These are phyloP conservation scores for Escallonia rubra DNA, from an alignment of 129 eudicot genomes.

Conservation along the genomic window DNA sequence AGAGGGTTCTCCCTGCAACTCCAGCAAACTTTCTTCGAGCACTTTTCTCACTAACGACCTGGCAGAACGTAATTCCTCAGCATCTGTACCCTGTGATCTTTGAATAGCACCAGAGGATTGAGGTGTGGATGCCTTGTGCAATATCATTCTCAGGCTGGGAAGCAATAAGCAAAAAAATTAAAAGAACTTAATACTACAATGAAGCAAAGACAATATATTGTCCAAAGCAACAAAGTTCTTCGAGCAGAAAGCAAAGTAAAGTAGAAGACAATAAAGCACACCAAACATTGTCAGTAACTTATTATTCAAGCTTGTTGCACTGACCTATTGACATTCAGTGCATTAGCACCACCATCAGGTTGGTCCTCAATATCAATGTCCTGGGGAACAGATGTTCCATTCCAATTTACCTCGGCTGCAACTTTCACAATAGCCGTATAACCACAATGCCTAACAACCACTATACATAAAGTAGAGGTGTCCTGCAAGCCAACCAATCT, in stretches of 20 bases:
- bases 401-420: conserved; percentile 56
- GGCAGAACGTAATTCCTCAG: conserved; percentile 45
- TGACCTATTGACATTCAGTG: conserved; percentile 92
- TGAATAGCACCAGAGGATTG: conserved; percentile 41
- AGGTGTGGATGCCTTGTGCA: conserved; percentile 71
- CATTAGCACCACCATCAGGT: conserved; percentile 96
- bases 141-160: conserved; percentile 73
- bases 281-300: no score
- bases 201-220: not conserved
- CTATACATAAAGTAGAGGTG: conserved; percentile 85
- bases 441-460: conserved; percentile 92
- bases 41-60: conserved; percentile 66
- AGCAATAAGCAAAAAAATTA: conserved; percentile 1
- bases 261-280: no score
- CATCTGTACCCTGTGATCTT: conserved; percentile 40
- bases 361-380: conserved; percentile 88
- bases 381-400: conserved; percentile 52
- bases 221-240: not conserved
- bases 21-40: conserved; percentile 58
- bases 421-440: conserved; percentile 88
- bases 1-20: conserved; percentile 50
- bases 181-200: not conserved
- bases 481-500: conserved; percentile 45
- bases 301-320: conserved; percentile 1
- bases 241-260: not conserved